Evolutionary conservation across 371 early-diverging fungal species (phyloP).

Genomic region (Rhizomucor pusillus): DNA sequence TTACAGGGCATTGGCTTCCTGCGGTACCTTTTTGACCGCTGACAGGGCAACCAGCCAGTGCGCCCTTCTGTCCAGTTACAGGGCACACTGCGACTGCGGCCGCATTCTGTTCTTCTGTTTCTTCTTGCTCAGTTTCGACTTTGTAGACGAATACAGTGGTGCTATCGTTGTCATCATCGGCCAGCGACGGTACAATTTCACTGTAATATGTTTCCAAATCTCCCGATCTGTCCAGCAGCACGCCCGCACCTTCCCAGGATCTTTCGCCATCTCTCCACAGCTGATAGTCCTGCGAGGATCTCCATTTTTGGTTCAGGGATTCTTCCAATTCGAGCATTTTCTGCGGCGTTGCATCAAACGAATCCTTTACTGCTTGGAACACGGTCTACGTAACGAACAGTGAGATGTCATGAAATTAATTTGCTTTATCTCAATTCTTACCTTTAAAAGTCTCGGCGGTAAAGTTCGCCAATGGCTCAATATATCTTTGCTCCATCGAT

Average conservation of each 20-base stretch:
- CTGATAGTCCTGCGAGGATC: slow-evolving; percentile 32
- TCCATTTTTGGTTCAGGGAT: slow-evolving; percentile 34
- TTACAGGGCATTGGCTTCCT: slow-evolving; percentile 24
- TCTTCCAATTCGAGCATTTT: slow-evolving; percentile 29
- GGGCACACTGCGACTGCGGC: slow-evolving; percentile 17
- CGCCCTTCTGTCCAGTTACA: slow-evolving; percentile 16
- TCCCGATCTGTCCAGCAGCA: slow-evolving; percentile 7
- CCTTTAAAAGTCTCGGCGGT: slow-evolving; percentile 30
- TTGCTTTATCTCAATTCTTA: slow-evolving; percentile 1
- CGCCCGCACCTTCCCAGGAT: slow-evolving; percentile 2
- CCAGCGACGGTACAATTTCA: neutral
- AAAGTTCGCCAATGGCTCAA: slow-evolving; percentile 28
- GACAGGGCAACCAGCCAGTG: slow-evolving; percentile 16
- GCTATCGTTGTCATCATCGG: neutral
- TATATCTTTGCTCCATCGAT: slow-evolving; percentile 30
- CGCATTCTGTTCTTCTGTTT: slow-evolving; percentile 12
- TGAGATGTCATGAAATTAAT: neutral
- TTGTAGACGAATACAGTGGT: no score
- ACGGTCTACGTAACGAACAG: slow-evolving; percentile 13
- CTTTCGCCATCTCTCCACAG: slow-evolving; percentile 18
- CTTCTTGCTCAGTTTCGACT: slow-evolving; percentile 17
- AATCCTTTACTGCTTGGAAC: slow-evolving; percentile 23
- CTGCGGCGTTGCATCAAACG: slow-evolving; percentile 6
- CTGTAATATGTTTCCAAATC: slow-evolving; percentile 18
- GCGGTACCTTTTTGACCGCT: slow-evolving; percentile 10